Base-by-base conservation (phyloP, 75 land plant species). In the Pinus tabuliformis region DNA sequence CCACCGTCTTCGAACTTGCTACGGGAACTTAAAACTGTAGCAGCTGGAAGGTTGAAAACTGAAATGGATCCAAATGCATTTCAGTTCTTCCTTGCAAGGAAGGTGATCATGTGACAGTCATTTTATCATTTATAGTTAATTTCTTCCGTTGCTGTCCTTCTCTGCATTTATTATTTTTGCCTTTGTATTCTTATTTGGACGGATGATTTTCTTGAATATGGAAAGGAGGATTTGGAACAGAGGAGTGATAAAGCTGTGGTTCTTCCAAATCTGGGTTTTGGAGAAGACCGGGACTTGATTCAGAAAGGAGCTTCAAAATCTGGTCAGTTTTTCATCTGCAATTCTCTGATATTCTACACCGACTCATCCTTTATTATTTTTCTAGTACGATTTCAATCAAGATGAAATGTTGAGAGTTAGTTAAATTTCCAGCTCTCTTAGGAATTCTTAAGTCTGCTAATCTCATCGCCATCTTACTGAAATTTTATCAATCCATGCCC, bases 301-400 rank as follows among this genome's bases (percentile, higher is more conserved):
- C 49, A 39, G 42, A 42, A 39, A 20, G 71, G 71, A 68, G 20
- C 71, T n/a, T 2, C 22, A 0, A 68, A 42, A 42, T 20, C 52
- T 68, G 71, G 71, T 68, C 71, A 39, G 71, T 68, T 68, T 42
- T 66, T 39, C 70, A 63, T 30, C 66, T 64, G 68, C 37, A 20
- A 30, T 64, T 64, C 13, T 64, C 52, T 7, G 52, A 7, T 45
- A 45, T 45, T 45, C 8, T 45, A 45, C 8, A 7, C 52, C 8
- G 7, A 6, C 8, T 7, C 8, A 7, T 7, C 7, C 11, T 45
- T 45, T 39, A 6, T 5, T 39, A 6, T 45, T 45, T 8, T 45
- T 45, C 8, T 8, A 45, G 52, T 45, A 45, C 8, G 52, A 7
- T 45, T 45, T 45, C 52, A 7, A 0, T 45, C 52, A 45, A 45